A percentile compares a stretch with the other conserved stretches of the same genome.
Conservation (phyloP, 176 grass and related monocot genomes). For the Zoysia japonica region DNA sequence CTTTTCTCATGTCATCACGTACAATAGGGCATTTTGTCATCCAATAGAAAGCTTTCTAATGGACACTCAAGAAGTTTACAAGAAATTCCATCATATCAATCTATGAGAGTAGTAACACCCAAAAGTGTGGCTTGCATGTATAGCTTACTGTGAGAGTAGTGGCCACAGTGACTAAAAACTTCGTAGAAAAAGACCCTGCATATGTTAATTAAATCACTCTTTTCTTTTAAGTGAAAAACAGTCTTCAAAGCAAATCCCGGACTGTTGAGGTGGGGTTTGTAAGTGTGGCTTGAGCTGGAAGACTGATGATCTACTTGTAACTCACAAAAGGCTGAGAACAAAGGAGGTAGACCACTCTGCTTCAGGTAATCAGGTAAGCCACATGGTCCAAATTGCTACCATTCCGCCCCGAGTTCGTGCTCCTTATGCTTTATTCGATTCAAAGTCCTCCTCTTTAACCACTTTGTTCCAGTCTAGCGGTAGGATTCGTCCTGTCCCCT, state of each 20-base stretch:
- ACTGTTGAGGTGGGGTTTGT: neutral
- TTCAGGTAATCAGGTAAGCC: neutral
- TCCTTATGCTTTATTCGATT: conserved; percentile 51
- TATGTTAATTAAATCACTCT: too few relatives aligned
- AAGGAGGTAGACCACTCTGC: neutral
- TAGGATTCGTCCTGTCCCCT: conserved; percentile 51
- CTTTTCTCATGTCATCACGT: neutral
- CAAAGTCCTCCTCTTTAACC: conserved; percentile 26
- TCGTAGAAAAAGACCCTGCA: too few relatives aligned
- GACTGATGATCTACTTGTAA: neutral
- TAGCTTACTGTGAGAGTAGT: neutral
- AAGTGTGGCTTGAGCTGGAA: neutral
- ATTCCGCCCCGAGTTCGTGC: conserved; percentile 37
- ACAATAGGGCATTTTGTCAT: neutral
- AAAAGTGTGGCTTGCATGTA: too few relatives aligned
- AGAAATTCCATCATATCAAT: neutral
- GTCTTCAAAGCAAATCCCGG: neutral
- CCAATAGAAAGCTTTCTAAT: neutral
- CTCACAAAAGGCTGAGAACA: neutral
- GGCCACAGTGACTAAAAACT: neutral
- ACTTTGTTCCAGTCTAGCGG: conserved; percentile 44
- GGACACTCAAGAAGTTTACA: neutral
- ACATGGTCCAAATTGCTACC: neutral
- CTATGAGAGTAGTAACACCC: too few relatives aligned
- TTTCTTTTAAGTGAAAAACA: too few relatives aligned